Conservation (phyloP, 2,329 filamentous ascomycete species). For the Fusarium subglutinans region DNA sequence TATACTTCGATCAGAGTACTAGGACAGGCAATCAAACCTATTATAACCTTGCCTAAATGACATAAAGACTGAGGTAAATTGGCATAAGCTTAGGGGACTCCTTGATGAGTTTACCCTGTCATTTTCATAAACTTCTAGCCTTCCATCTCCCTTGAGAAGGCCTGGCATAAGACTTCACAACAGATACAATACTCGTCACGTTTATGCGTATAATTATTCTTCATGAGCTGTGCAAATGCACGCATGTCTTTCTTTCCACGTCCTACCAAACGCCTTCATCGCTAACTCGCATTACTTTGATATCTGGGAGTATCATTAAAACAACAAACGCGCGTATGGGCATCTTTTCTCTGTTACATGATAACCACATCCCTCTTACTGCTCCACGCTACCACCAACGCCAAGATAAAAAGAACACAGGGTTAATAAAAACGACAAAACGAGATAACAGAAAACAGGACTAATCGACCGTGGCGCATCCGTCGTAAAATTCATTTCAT, state of each 20-base stretch:
- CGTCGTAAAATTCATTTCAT: constrained; percentile 39
- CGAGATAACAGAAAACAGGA: background rate
- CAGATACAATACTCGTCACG: background rate
- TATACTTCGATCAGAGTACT: background rate
- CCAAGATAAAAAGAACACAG: constrained; percentile 21
- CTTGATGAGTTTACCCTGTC: no score
- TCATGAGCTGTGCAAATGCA: constrained; percentile 21
- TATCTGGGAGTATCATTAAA: constrained; percentile 11
- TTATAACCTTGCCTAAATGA: background rate
- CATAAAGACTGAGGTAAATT: background rate
- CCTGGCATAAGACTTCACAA: background rate
- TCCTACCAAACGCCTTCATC: constrained; percentile 35
- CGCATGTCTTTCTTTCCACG: constrained; percentile 20
- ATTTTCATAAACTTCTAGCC: background rate
- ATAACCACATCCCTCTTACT: constrained; percentile 16
- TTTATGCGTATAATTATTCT: constrained; percentile 4
- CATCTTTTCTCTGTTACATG: background rate
- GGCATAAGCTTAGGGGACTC: no score
- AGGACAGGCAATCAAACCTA: no score
- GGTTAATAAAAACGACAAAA: background rate
- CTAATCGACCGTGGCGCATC: constrained; percentile 27
- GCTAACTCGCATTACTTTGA: constrained; percentile 18
- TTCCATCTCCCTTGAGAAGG: no score
- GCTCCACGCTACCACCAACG: constrained; percentile 39
- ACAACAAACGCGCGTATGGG: constrained; percentile 6